Base-by-base conservation (phyloP, 208 protist genomes). In the Trypanosoma congolense region DNA sequence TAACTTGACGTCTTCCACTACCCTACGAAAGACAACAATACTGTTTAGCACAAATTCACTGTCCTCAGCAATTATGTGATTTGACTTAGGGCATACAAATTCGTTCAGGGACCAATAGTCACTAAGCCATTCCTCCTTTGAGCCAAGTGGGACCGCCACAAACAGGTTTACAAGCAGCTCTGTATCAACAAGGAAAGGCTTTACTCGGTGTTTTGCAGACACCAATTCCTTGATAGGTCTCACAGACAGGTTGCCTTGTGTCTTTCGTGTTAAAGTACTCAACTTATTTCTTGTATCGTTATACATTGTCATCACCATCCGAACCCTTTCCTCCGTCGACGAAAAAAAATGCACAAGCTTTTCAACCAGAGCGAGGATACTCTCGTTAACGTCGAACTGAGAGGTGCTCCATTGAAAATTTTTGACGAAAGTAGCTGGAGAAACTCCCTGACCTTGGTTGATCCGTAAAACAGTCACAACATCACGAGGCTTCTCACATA, bases 41-140 rank as follows among this genome's bases (percentile, higher is more conserved):
- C 80, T 93, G 74, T 92, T 92, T 21, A 96, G 75, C 14, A 86
- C 74, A 63, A 71, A 92, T 26, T 96, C 83, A 38, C 90, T 89
- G 58, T 96, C 91, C 51, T 93, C 77, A 2, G 83, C 85, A 33
- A 96, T 75, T 10, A 92, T 66, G 35, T 75, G 74, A 55, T 87
- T 91, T 21, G 78, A 90, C 56, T 90, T 75, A 12, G 88, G 84
- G 46, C 81, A 91, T 28, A 92, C 70, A 57, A 81, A 90, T 35
- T 94, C 79, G 67, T 83, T 83, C 33, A 92, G 73, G 56, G 75
- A 76, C 79, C 87, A 91, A 63, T 91, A 94, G 4, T 59, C 71
- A 19, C 80, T 69, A 21, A 83, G 49, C 88, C 88, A 95, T 60
- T 92, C 85, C 40, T 83, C 86, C 58, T 93, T 77, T 10, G 58